Conservation (phyloP, 768 basidiomycete genomes). For the Lactarius tabidus region DNA sequence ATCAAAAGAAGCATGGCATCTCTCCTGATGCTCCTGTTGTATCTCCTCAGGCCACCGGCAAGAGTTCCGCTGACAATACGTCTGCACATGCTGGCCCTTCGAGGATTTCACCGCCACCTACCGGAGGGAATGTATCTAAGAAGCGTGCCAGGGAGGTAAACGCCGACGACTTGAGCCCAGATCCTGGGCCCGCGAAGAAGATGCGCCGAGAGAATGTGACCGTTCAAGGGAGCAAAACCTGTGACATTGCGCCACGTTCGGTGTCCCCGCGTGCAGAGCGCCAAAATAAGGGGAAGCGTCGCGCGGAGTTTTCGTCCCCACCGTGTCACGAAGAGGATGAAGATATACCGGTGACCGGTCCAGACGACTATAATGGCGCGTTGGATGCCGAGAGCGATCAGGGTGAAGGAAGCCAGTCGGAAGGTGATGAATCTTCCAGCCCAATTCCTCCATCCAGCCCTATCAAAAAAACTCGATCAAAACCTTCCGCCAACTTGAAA, state of each 20-base stretch:
- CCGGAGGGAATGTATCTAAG: slow-evolving; percentile 1
- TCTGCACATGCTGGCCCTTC: neutral
- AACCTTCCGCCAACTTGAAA: neutral
- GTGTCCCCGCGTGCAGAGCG: neutral
- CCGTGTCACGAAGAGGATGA: neutral
- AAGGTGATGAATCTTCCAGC: neutral
- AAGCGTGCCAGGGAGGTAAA: slow-evolving; percentile 15
- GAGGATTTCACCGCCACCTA: neutral
- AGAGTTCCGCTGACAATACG: neutral
- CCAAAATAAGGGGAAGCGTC: neutral
- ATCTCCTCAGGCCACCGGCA: neutral
- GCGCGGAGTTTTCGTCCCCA: neutral
- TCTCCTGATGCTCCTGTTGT: neutral
- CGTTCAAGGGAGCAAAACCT: no score
- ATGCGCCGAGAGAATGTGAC: slow-evolving; percentile 2
- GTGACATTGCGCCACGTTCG: neutral
- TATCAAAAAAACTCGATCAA: neutral
- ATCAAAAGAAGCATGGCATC: slow-evolving; percentile 35
- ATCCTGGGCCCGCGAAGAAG: slow-evolving; percentile 4
- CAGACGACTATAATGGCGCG: slow-evolving; percentile 20
- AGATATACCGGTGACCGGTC: neutral
- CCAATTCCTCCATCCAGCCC: neutral
- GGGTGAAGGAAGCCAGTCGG: slow-evolving; percentile 3
- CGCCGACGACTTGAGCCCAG: neutral
- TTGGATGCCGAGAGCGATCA: slow-evolving; percentile 8